phyloP scores from a whole-genome alignment of 768 basidiomycete species.

The Psilocybe tampanensis region DNA sequence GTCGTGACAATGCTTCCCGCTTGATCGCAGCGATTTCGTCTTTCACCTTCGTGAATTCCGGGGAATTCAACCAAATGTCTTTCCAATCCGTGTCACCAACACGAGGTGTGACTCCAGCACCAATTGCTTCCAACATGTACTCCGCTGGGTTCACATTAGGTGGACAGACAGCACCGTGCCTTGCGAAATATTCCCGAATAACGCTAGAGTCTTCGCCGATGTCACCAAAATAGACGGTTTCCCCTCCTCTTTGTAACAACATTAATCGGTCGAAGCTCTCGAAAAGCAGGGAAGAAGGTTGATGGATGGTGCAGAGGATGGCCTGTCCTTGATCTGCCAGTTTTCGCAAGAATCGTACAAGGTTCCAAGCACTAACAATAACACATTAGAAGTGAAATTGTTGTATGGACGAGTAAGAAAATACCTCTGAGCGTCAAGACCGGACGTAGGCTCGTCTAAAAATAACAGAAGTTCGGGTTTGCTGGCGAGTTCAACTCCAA shows the following conservation, averaged over 20 bases:
- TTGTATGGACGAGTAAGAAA: background rate
- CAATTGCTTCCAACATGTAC: slow-evolving; percentile 86
- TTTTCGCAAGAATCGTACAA: slow-evolving; percentile 80
- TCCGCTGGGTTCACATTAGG: slow-evolving; percentile 78
- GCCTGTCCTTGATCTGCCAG: slow-evolving; percentile 86
- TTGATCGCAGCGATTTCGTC: slow-evolving; percentile 52
- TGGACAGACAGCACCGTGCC: slow-evolving; percentile 75
- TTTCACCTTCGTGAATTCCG: slow-evolving; percentile 49
- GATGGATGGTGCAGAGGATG: slow-evolving; percentile 90
- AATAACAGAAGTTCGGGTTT: slow-evolving; percentile 81
- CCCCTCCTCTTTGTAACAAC: slow-evolving; percentile 75
- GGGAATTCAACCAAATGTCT: slow-evolving; percentile 78
- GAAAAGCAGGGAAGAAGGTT: slow-evolving; percentile 85
- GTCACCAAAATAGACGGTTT: slow-evolving; percentile 93
- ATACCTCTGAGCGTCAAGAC: slow-evolving; percentile 46
- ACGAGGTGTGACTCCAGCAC: slow-evolving; percentile 74
- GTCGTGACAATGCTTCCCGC: slow-evolving; percentile 43
- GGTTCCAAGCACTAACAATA: slow-evolving; percentile 74
- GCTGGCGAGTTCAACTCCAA: slow-evolving; percentile 89
- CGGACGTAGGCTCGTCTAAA: slow-evolving; percentile 55
- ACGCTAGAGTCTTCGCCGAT: slow-evolving; percentile 74
- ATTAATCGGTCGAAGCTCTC: slow-evolving; percentile 81
- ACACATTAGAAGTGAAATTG: slow-evolving; percentile 39
- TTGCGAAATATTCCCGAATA: slow-evolving; percentile 76
- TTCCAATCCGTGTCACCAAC: slow-evolving; percentile 86